These are phyloP conservation scores for Pistacia integerrima DNA, from an alignment of 345 rosid genomes.

Conservation along the genomic window DNA sequence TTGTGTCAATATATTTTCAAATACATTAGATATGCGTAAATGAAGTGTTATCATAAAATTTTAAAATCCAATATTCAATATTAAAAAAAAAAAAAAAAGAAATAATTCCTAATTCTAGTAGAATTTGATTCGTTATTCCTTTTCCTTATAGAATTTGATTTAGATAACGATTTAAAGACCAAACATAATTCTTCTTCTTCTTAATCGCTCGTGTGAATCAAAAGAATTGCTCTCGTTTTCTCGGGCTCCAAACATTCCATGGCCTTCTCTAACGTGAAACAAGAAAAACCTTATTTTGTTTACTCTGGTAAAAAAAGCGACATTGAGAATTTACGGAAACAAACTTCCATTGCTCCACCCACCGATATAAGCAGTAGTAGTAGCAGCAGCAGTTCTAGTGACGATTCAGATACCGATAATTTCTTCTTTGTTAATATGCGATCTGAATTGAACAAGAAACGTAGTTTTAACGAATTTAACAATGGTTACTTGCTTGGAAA, in stretches of 20 bases:
- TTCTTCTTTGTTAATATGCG: neutral
- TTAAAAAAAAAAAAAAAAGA: no score
- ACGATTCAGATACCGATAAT: neutral
- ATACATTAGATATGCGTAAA: no score
- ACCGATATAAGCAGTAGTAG: neutral
- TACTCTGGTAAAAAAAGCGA: neutral
- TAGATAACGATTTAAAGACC: neutral
- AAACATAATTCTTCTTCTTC: neutral
- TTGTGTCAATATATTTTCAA: no score
- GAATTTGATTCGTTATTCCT: no score
- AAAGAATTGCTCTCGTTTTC: neutral
- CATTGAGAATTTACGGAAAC: no score
- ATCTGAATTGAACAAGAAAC: neutral
- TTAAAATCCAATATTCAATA: no score
- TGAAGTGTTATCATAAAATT: no score
- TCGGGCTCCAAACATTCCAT: conserved; percentile 7
- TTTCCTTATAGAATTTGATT: no score
- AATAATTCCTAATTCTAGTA: no score
- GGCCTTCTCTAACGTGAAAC: neutral
- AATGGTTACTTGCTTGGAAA: conserved; percentile 16
- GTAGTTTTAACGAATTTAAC: neutral
- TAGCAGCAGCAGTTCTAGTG: conserved; percentile 7
- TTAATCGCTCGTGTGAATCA: no score
- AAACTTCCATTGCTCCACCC: neutral
- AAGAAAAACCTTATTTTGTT: neutral